Evolutionary conservation across 768 basidiomycete species (phyloP).

Genomic region (Russula sp.): DNA sequence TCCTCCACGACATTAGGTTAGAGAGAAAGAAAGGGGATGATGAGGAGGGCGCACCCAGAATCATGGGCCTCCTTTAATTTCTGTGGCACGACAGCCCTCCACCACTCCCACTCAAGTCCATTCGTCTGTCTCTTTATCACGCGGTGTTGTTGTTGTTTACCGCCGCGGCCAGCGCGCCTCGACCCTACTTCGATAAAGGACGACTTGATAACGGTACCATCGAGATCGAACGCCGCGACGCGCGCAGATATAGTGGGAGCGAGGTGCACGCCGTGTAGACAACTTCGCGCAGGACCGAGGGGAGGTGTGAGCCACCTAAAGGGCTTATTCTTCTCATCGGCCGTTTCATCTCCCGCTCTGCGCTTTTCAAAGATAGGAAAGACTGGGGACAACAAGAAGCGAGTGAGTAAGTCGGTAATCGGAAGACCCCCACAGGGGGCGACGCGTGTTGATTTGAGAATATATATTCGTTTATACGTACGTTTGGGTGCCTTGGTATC

Average conservation of each 20-base stretch:
- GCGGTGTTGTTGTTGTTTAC: slow-evolving; percentile 3
- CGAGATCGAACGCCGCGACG: slow-evolving; percentile 81
- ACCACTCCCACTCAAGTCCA: slow-evolving; percentile 67
- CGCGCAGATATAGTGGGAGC: slow-evolving; percentile 48
- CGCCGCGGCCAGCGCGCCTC: slow-evolving; percentile 32
- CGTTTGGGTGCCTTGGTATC: slow-evolving; percentile 19
- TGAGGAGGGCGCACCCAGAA: slow-evolving; percentile 50
- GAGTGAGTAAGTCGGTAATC: background rate
- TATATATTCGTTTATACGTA: background rate
- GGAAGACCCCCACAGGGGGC: background rate
- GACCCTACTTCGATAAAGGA: slow-evolving; percentile 40
- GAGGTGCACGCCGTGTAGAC: slow-evolving; percentile 40
- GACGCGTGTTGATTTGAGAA: background rate
- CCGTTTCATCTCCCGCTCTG: slow-evolving; percentile 7
- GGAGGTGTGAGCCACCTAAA: slow-evolving; percentile 38
- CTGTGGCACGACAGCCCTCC: slow-evolving; percentile 58
- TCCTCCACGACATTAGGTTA: background rate
- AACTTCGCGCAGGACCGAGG: slow-evolving; percentile 37
- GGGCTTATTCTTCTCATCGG: slow-evolving; percentile 1
- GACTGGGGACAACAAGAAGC: slow-evolving; percentile 26
- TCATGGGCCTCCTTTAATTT: slow-evolving; percentile 59
- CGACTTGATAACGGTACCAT: slow-evolving; percentile 73
- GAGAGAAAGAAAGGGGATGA: no score
- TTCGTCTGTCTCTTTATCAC: slow-evolving; percentile 37
- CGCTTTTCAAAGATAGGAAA: slow-evolving; percentile 35